Conservation (phyloP, 2,329 filamentous ascomycete genomes). For the Geosmithia morbida region DNA sequence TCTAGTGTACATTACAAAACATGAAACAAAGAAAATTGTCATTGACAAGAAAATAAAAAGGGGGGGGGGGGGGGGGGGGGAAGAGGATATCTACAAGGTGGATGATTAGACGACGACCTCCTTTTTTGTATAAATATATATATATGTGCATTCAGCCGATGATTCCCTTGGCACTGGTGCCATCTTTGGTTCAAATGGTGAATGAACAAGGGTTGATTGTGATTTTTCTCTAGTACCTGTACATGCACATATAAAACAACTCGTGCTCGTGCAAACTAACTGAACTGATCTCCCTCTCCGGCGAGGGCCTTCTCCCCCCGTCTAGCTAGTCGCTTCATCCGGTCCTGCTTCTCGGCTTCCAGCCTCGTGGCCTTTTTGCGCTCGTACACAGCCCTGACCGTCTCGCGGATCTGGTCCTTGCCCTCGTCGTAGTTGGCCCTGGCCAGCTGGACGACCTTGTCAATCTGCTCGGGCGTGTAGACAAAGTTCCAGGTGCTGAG, state of each 20-base stretch:
- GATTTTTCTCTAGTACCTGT: slow-evolving; percentile 1
- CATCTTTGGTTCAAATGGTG: too few relatives aligned
- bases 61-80: too few relatives aligned
- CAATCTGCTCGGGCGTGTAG: slow-evolving; percentile 82
- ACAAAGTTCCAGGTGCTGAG: slow-evolving; percentile 98
- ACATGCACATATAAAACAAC: too few relatives aligned
- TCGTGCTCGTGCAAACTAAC: too few relatives aligned
- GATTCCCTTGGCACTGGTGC: too few relatives aligned
- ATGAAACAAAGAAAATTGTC: too few relatives aligned
- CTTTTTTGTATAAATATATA: slow-evolving; percentile 4
- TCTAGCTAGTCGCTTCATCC: slow-evolving; percentile 28
- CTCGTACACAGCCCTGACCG: slow-evolving; percentile 82
- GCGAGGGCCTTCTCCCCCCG: slow-evolving; percentile 37
- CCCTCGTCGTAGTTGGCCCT: slow-evolving; percentile 79
- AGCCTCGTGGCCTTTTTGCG: slow-evolving; percentile 62
- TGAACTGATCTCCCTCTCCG: slow-evolving; percentile 55
- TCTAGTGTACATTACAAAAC: too few relatives aligned
- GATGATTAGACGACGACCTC: too few relatives aligned
- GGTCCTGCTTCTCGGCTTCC: slow-evolving; percentile 28
- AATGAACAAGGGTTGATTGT: not conserved
- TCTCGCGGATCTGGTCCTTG: slow-evolving; percentile 59
- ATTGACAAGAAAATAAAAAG: too few relatives aligned
- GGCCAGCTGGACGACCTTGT: slow-evolving; percentile 69
- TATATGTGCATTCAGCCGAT: not conserved
- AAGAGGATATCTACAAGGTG: slow-evolving; percentile 2